Evolutionary conservation across 345 rosid species (phyloP).

Genomic region (Abelmoschus esculentus): DNA sequence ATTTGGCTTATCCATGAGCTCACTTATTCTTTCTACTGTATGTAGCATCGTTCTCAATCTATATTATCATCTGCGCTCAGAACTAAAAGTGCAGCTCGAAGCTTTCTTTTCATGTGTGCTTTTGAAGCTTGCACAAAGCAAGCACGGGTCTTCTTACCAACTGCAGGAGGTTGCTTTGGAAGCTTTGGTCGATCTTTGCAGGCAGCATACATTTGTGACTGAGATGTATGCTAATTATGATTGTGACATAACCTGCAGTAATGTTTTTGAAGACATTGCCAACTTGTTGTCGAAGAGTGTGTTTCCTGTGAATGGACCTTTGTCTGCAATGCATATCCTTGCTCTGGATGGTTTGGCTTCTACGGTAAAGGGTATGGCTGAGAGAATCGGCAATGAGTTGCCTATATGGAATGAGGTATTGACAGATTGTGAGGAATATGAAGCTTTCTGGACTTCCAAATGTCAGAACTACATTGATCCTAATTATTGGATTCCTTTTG

Average conservation of each 20-base stretch:
- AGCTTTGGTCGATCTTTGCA: slow-evolving; percentile 65
- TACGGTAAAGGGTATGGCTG: slow-evolving; percentile 51
- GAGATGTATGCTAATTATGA: slow-evolving; percentile 73
- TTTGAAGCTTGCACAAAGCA: slow-evolving; percentile 58
- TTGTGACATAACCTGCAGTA: slow-evolving; percentile 61
- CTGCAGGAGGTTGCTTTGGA: slow-evolving; percentile 84
- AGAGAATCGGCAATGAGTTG: slow-evolving; percentile 44
- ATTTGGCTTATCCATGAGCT: slow-evolving; percentile 71
- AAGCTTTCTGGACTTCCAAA: slow-evolving; percentile 46
- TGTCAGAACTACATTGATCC: slow-evolving; percentile 53
- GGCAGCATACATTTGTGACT: slow-evolving; percentile 53
- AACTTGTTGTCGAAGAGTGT: slow-evolving; percentile 61
- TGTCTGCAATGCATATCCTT: slow-evolving; percentile 68
- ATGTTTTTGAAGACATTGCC: slow-evolving; percentile 61
- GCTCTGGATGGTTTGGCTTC: slow-evolving; percentile 65
- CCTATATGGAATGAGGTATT: slow-evolving; percentile 25
- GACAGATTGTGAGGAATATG: slow-evolving; percentile 34
- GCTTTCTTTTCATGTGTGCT: slow-evolving; percentile 69
- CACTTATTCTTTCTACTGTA: slow-evolving; percentile 69
- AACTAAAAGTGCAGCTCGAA: slow-evolving; percentile 64
- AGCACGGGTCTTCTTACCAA: slow-evolving; percentile 64
- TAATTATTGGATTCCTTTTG: slow-evolving; percentile 57
- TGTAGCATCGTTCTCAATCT: slow-evolving; percentile 69
- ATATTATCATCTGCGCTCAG: slow-evolving; percentile 53
- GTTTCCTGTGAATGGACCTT: slow-evolving; percentile 63